Evolutionary conservation across 305 asterid species (phyloP), one percentile per base, ranked within the genome.

Genomic region (Nicotiana rustica): DNA sequence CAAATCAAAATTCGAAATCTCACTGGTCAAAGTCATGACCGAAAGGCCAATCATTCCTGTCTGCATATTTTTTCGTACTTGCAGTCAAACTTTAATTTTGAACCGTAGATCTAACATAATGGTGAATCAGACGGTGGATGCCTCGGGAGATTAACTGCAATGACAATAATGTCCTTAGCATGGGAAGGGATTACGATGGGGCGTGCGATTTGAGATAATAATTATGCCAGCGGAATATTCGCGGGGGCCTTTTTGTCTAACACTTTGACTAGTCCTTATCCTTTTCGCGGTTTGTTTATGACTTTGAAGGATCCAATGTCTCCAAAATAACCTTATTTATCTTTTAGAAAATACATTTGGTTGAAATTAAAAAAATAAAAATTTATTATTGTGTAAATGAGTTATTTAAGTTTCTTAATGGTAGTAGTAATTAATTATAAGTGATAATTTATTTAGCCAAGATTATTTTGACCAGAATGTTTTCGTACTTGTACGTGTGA

Each of bases 21-120:
- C 4, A 55, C 6, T 87, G 90, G 97, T 92, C 95, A 92, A 91
- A 92, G 91, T 89, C 92, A 86, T 84, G 29, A 90, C 88, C 90
- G 84, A 87, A 88, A 87, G 84, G 93, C 80, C 88, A 89, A 87
- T 87, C 89, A 86, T 83, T 87, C 93, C 92, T 90, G 81, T 49
- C 86, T 62, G 19, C 65, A 80, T 57, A 36, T 56, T 19, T 84
- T 84, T 89, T 86, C 69, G 94, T 90, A 87, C 89, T 67, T 38
- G 79, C 69, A 84, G 93, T 89, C 93, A 89, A 88, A 85, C 88
- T 15, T 76, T 65, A 41, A 41, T 6, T 83, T 12, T 8, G 4
- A 41, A 9, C 86, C 91, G 86, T 86, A 0, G 84, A 85, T 80
- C 8, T 13, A 3, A 77, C 66, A 85, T 84, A 77, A 77, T 62